phyloP scores from a whole-genome alignment of 345 rosid species.

The Camelina neglecta region DNA sequence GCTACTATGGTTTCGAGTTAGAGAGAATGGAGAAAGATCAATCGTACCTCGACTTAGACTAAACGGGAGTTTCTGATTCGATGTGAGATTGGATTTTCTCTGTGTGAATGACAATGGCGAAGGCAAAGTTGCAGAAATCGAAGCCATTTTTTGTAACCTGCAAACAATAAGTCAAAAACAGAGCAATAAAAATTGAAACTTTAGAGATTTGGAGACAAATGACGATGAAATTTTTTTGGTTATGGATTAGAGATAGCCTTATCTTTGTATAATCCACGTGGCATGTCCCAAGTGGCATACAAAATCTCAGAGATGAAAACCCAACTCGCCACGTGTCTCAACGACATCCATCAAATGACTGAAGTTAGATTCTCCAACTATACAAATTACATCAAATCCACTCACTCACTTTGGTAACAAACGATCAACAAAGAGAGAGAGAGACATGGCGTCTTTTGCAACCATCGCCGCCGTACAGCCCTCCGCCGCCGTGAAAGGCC shows the following conservation, averaged over 20 bases:
- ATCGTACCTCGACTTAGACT: conserved; percentile 32
- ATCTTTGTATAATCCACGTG: conserved; percentile 64
- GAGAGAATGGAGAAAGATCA: no score
- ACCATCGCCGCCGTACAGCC: conserved; percentile 67
- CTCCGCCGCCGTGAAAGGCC: conserved; percentile 65
- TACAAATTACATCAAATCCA: conserved; percentile 33
- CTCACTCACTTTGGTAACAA: conserved; percentile 27
- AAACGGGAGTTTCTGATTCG: conserved; percentile 49
- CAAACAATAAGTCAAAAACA: neutral
- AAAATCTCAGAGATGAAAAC: conserved; percentile 48
- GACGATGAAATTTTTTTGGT: conserved; percentile 10
- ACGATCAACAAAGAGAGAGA: conserved; percentile 24
- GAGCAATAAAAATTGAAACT: neutral
- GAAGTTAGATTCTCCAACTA: conserved; percentile 31
- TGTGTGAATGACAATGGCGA: conserved; percentile 51
- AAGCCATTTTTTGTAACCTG: conserved; percentile 54
- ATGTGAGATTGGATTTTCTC: conserved; percentile 50
- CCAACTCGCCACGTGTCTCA: conserved; percentile 67
- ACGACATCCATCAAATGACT: conserved; percentile 44
- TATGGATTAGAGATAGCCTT: conserved; percentile 57
- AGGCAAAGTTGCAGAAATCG: conserved; percentile 55
- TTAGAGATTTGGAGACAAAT: neutral
- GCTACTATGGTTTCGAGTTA: conserved; percentile 38
- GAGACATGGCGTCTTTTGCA: conserved; percentile 76
- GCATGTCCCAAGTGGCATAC: conserved; percentile 49